Evolutionary conservation across 139 green algal genomes (phyloP).

Genomic region (Eudorina sp.): DNA sequence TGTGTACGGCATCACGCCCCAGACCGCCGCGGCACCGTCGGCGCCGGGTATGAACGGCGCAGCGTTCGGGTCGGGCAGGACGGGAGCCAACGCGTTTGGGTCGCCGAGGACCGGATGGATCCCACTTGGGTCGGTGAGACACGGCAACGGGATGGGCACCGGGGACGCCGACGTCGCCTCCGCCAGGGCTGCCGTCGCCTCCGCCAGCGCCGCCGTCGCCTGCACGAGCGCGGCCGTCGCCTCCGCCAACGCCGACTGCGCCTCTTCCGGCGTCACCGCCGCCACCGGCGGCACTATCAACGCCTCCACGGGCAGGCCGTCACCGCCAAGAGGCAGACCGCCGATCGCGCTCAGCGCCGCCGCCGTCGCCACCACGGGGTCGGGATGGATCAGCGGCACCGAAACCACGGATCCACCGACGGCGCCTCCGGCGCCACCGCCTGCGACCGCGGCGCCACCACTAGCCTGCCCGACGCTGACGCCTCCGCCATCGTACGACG

Average conservation of each 20-base stretch:
- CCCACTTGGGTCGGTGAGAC: background rate
- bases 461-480: background rate
- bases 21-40: conserved; percentile 1
- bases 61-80: background rate
- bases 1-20: conserved; percentile 10
- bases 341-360: background rate
- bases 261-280: conserved; percentile 6
- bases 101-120: background rate
- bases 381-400: background rate
- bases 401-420: background rate
- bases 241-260: conserved; percentile 36
- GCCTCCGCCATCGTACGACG: background rate
- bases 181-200: conserved; percentile 1
- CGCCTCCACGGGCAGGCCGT: background rate
- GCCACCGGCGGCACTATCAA: background rate
- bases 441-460: background rate
- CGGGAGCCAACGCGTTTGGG: background rate
- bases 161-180: background rate
- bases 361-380: background rate
- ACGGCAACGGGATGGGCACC: background rate
- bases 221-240: conserved; percentile 15
- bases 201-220: conserved; percentile 28
- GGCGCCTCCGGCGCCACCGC: background rate
- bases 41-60: background rate
- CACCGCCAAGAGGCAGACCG: conserved; percentile 9